Evolutionary conservation across 352 stramenopile genomes (phyloP).

Genomic region (Elongisporangium prolatum): DNA sequence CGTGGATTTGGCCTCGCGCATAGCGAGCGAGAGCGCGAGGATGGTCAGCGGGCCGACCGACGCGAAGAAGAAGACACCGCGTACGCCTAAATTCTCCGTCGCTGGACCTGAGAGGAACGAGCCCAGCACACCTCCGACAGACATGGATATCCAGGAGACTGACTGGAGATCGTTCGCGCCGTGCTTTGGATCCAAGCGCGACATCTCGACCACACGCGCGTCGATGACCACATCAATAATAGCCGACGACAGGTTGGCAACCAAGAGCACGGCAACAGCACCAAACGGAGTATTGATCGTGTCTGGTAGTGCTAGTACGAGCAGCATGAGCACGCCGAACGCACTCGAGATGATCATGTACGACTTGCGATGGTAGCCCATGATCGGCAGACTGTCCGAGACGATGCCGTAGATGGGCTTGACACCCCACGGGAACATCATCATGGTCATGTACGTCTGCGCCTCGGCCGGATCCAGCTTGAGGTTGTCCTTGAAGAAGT

Average conservation of each 20-base stretch:
- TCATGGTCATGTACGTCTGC: constrained; percentile 90
- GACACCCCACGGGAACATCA: constrained; percentile 95
- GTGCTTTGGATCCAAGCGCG: constrained; percentile 74
- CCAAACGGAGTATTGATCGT: constrained; percentile 49
- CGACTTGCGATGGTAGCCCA: constrained; percentile 92
- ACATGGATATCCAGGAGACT: constrained; percentile 93
- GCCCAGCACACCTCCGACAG: constrained; percentile 89
- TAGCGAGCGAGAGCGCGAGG: constrained; percentile 82
- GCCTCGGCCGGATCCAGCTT: constrained; percentile 91
- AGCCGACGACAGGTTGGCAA: constrained; percentile 88
- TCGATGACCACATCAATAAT: constrained; percentile 97
- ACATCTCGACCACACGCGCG: constrained; percentile 95
- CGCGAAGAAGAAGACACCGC: constrained; percentile 92
- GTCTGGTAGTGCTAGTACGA: constrained; percentile 53
- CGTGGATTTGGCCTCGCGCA: constrained; percentile 75
- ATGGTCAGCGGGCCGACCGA: constrained; percentile 88
- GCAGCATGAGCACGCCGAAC: constrained; percentile 44
- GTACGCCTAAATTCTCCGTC: constrained; percentile 87
- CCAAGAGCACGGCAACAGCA: constrained; percentile 54
- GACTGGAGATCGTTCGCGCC: constrained; percentile 92
- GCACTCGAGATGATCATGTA: constrained; percentile 92
- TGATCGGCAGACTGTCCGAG: constrained; percentile 92
- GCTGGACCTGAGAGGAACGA: constrained; percentile 91
- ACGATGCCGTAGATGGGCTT: constrained; percentile 96
- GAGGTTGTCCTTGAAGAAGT: constrained; percentile 97